Conservation (phyloP, 345 rosid genomes). For the Eucalyptus sideroxylon region DNA sequence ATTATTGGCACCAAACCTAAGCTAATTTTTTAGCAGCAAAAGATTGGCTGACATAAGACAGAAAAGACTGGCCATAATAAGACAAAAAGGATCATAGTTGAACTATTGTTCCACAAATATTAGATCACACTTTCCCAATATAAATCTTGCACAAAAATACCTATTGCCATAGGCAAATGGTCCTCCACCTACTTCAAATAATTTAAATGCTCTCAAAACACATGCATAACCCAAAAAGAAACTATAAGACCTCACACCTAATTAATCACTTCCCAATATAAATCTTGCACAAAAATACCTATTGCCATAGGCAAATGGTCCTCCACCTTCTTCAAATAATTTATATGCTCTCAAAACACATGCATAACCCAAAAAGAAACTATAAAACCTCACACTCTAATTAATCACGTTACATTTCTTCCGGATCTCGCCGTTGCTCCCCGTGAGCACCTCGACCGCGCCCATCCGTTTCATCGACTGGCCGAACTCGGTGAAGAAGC, state of each 20-base stretch:
- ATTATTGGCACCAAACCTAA: neutral
- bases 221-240: neutral
- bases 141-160: neutral
- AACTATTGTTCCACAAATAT: neutral
- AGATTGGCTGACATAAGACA: neutral
- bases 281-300: neutral
- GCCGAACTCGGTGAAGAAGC: slow-evolving; percentile 11
- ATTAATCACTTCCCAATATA: neutral
- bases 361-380: neutral
- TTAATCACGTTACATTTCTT: slow-evolving; percentile 12
- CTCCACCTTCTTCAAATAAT: neutral
- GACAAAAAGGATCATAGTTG: neutral
- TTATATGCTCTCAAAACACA: neutral
- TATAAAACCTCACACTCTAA: neutral
- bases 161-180: neutral
- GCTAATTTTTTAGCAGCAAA: neutral
- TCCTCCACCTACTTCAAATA: neutral
- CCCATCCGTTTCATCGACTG: slow-evolving; percentile 27
- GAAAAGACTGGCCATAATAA: neutral
- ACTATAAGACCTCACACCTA: neutral
- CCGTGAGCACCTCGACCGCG: slow-evolving; percentile 10
- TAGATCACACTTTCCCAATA: neutral
- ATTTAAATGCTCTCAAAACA: neutral
- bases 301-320: neutral
- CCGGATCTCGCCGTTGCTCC: slow-evolving; percentile 21